A percentile compares a stretch with the other conserved stretches of the same genome.
Evolutionary conservation across 108 stramenopile genomes (phyloP).

Genomic region (Seminavis robusta): DNA sequence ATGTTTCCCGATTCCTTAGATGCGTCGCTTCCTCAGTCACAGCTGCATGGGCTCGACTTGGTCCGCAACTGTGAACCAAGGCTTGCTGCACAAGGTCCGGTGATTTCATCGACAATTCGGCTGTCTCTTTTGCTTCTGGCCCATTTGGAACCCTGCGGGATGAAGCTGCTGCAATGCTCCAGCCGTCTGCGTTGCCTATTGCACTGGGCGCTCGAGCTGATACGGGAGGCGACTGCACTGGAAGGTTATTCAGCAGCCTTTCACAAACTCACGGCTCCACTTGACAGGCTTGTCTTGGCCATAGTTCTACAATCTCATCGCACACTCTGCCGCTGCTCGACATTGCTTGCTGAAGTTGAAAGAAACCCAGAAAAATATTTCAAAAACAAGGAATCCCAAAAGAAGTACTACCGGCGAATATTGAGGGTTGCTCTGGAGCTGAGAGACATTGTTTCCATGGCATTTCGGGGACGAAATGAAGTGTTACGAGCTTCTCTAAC

Average conservation of each 20-base stretch:
- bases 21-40: conserved; percentile 46
- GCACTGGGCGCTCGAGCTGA: conserved; percentile 75
- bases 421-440: conserved; percentile 58
- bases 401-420: conserved; percentile 41
- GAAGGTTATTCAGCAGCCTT: conserved; percentile 63
- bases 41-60: conserved; percentile 75
- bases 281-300: conserved; percentile 66
- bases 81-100: conserved; percentile 72
- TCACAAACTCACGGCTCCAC: conserved; percentile 53
- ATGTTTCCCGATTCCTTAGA: conserved; percentile 82
- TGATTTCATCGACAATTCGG: conserved; percentile 65
- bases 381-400: conserved; percentile 39
- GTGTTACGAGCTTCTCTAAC: conserved; percentile 53
- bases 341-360: conserved; percentile 64
- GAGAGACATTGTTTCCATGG: conserved; percentile 62
- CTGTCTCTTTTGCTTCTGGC: conserved; percentile 66
- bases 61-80: conserved; percentile 72
- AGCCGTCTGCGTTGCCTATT: conserved; percentile 72
- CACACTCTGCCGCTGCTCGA: conserved; percentile 62
- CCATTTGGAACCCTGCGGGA: conserved; percentile 72
- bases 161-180: conserved; percentile 72
- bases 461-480: conserved; percentile 55
- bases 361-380: conserved; percentile 47
- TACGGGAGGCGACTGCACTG: conserved; percentile 62
- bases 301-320: conserved; percentile 72